A percentile compares a stretch with the other conserved stretches of the same genome.
Conservation (phyloP, 768 basidiomycete species). For the Trametes elegans region DNA sequence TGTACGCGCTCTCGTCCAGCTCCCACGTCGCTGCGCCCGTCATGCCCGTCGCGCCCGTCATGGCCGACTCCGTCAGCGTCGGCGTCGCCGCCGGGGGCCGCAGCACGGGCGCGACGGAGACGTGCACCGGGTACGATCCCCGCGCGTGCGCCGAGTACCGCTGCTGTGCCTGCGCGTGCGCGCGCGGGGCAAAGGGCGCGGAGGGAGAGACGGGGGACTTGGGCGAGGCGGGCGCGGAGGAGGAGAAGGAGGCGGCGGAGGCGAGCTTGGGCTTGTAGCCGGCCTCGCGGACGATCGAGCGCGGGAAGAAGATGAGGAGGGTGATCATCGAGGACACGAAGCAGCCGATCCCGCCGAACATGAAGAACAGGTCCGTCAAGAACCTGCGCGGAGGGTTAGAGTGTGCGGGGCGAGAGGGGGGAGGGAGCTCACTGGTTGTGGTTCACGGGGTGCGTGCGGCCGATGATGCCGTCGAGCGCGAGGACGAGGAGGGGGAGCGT, state of each 20-base stretch:
- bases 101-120: background rate
- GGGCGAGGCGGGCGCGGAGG: conserved; percentile 12
- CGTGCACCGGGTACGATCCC: background rate
- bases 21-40: conserved; percentile 10
- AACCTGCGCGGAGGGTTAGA: background rate
- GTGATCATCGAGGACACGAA: conserved; percentile 81
- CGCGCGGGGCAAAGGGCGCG: background rate
- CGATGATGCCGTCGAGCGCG: conserved; percentile 60
- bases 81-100: background rate
- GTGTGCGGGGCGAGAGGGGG: background rate
- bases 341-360: conserved; percentile 71
- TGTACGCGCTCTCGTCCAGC: conserved; percentile 11
- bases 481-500: conserved; percentile 66
- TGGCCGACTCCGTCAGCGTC: background rate
- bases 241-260: conserved; percentile 6
- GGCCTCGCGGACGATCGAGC: conserved; percentile 61
- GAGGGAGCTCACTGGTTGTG: conserved; percentile 49
- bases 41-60: conserved; percentile 2
- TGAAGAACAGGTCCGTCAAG: conserved; percentile 59
- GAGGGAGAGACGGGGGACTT: conserved; percentile 20
- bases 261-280: conserved; percentile 52
- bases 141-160: too few relatives aligned
- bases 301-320: conserved; percentile 77
- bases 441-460: conserved; percentile 45
- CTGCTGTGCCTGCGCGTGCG: background rate